Conservation (phyloP, 495 filamentous ascomycete species). For the Platismatia glauca region DNA sequence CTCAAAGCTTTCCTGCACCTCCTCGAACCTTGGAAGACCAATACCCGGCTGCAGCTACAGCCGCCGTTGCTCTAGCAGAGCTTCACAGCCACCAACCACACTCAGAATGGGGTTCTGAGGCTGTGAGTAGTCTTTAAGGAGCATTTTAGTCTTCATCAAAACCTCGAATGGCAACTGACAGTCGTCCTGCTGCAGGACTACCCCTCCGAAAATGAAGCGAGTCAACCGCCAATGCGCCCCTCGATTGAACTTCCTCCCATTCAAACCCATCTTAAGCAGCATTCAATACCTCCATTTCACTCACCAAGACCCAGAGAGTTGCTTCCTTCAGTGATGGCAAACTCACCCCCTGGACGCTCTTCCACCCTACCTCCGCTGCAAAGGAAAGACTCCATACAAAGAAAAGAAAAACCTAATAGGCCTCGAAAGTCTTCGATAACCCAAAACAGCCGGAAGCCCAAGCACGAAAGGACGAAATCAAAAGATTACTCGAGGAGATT, state of each 20-base stretch:
- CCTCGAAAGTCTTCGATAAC: conserved; percentile 78
- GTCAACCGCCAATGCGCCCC: conserved; percentile 46
- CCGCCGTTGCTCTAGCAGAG: conserved; percentile 79
- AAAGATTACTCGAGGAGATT: conserved; percentile 56
- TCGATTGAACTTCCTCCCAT: conserved; percentile 69
- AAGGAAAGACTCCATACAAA: conserved; percentile 35
- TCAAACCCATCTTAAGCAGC: conserved; percentile 62
- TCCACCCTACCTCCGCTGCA: conserved; percentile 71
- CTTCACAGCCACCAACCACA: conserved; percentile 76
- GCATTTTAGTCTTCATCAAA: not conserved
- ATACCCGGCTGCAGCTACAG: conserved; percentile 61
- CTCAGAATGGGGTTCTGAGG: conserved; percentile 75
- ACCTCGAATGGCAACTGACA: not conserved
- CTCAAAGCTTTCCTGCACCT: conserved; percentile 61
- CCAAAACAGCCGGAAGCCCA: conserved; percentile 59
- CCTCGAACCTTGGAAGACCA: conserved; percentile 66
- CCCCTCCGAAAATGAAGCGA: conserved; percentile 61
- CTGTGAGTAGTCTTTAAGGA: conserved; percentile 44
- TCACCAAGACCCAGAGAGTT: conserved; percentile 57
- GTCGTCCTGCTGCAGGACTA: conserved; percentile 46
- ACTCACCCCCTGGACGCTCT: conserved; percentile 76
- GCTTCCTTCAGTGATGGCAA: conserved; percentile 69
- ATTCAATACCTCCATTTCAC: conserved; percentile 55
- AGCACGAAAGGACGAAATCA: conserved; percentile 70
- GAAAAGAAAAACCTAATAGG: conserved; percentile 49